Evolutionary conservation across 2,329 filamentous ascomycete genomes (phyloP).

Genomic region (Pezicula carpinea): DNA sequence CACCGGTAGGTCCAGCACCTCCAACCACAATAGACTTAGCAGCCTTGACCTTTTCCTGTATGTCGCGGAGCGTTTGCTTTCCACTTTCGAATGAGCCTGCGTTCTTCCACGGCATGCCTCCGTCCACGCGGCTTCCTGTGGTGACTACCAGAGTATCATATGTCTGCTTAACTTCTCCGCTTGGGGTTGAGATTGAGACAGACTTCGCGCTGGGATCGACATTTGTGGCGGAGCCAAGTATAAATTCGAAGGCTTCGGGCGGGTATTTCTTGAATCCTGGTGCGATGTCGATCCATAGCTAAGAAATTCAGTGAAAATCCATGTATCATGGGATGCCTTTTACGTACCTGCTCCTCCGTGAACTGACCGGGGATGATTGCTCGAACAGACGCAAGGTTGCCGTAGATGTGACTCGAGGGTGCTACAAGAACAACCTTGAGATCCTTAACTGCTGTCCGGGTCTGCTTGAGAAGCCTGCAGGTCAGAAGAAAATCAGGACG

Average conservation of each 20-base stretch:
- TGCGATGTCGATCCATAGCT: slow-evolving; percentile 15
- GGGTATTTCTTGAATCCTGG: slow-evolving; percentile 33
- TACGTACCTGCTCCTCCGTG: slow-evolving; percentile 35
- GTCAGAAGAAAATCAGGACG: not conserved
- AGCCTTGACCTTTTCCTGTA: slow-evolving; percentile 1
- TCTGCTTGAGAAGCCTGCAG: slow-evolving; percentile 41
- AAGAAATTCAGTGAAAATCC: slow-evolving; percentile 29
- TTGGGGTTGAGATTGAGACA: slow-evolving; percentile 23
- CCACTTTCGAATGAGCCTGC: slow-evolving; percentile 12
- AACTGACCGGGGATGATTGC: slow-evolving; percentile 39
- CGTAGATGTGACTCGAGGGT: slow-evolving; percentile 40
- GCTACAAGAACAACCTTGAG: slow-evolving; percentile 40
- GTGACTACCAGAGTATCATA: slow-evolving; percentile 42
- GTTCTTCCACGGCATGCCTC: slow-evolving; percentile 46
- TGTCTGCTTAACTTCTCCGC: slow-evolving; percentile 20
- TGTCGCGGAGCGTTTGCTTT: slow-evolving; percentile 1
- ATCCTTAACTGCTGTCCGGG: slow-evolving; percentile 29
- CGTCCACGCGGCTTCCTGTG: slow-evolving; percentile 35
- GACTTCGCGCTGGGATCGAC: slow-evolving; percentile 29
- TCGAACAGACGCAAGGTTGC: slow-evolving; percentile 40
- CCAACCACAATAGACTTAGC: slow-evolving; percentile 20
- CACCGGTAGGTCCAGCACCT: slow-evolving; percentile 23
- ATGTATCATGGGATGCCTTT: slow-evolving; percentile 24
- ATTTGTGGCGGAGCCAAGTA: slow-evolving; percentile 33
- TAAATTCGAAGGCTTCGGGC: slow-evolving; percentile 30